Evolutionary conservation across 2,329 filamentous ascomycete genomes (phyloP).

Genomic region (Botrytis elliptica): DNA sequence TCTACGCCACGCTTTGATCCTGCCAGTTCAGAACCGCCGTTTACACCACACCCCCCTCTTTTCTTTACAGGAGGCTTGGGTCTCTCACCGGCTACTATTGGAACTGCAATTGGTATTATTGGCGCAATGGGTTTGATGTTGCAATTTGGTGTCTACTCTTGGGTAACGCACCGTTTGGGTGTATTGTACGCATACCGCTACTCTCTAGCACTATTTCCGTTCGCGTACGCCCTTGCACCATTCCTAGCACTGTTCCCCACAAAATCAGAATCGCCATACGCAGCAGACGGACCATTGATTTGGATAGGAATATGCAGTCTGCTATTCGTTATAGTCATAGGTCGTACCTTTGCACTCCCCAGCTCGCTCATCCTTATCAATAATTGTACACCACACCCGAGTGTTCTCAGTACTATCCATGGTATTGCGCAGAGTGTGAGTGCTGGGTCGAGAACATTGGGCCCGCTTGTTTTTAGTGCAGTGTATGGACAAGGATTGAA

Average conservation of each 20-base stretch:
- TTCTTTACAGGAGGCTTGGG: background rate
- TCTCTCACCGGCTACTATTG: background rate
- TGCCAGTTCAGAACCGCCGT: background rate
- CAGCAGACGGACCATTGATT: background rate
- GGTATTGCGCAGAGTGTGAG: background rate
- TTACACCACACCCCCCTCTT: background rate
- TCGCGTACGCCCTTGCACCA: background rate
- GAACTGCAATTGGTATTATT: background rate
- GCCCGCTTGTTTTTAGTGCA: background rate
- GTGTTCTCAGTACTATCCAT: background rate
- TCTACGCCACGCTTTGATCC: slow-evolving; percentile 1
- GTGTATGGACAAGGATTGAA: slow-evolving; percentile 4
- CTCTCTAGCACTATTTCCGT: background rate
- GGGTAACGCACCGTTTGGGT: slow-evolving; percentile 1
- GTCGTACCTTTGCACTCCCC: background rate
- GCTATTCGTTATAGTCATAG: background rate
- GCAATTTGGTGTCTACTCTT: slow-evolving; percentile 2
- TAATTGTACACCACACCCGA: background rate
- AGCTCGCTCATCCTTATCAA: slow-evolving; percentile 4
- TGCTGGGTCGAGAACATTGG: background rate
- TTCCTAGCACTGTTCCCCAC: background rate
- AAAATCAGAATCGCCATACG: background rate
- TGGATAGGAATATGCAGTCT: background rate
- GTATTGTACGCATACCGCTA: background rate
- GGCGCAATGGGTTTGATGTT: background rate